Evolutionary conservation across 139 green algal genomes (phyloP), one percentile per base, ranked within the genome.

Genomic region (Zygnema circumcarinatum): DNA sequence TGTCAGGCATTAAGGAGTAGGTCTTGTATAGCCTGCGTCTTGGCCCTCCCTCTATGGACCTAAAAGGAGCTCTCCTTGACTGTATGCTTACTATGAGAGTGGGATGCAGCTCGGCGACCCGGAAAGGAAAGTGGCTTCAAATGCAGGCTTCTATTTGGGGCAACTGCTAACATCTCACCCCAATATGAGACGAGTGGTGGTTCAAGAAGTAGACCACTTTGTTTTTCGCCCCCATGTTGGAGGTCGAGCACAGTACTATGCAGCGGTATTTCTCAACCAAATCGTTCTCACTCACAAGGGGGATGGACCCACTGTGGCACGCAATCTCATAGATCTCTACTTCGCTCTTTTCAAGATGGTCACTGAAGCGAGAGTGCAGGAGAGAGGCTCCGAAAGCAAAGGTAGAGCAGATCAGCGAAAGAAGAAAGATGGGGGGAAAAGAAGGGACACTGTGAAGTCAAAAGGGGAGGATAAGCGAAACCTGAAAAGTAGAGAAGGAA

Each of bases 231-330:
- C 86, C 1, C 21, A 25, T 25, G 92, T 97, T n/a, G 67, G 89
- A 21, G 92, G 95, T 33, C 93, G 96, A 36, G 96, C 94, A 0
- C 91, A 92, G 0, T 98, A 98, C 92, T 98, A 98, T 79, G 90
- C 89, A 0, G 93, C 96, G 0, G 91, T 98, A 0, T 98, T 96
- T 75, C 94, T 98, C 36, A 98, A 98, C 91, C 96, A 98, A 88
- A 94, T 98, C 74, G 79, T 94, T 1, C 90, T 98, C 2, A 93
- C 81, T 2, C 90, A 96, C 79, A 83, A 84, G 52, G 91, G 67
- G n/a, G 53, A 90, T n/a, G 95, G 95, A 22, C 83, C 74, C 3
- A 86, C 41, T 16, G 89, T 98, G 38, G 95, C 96, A 0, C 76
- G 91, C 68, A 90, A 93, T 79, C 94, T 98, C 1, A 92, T 98